Evolutionary conservation across 257 asterid genomes (phyloP).

Genomic region (Przewalskia tangutica): DNA sequence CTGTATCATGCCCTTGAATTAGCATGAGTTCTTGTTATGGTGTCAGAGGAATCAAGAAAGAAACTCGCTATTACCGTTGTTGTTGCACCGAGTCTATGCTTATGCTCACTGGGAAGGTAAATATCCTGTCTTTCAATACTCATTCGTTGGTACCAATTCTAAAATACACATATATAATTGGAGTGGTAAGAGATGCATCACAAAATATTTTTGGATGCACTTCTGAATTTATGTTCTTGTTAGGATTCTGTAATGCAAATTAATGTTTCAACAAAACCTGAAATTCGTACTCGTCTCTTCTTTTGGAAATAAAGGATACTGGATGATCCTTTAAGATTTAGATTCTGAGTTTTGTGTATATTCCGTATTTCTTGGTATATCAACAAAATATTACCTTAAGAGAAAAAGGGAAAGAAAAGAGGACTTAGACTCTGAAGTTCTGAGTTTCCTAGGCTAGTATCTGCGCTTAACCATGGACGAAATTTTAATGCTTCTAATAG

Average conservation of each 20-base stretch:
- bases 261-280: background rate
- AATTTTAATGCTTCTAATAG: background rate
- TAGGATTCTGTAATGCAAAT: background rate
- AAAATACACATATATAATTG: background rate
- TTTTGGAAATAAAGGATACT: too few relatives aligned
- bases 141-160: background rate
- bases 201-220: background rate
- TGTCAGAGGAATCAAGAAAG: conserved; percentile 6
- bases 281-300: too few relatives aligned
- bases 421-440: background rate
- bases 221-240: background rate
- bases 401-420: too few relatives aligned
- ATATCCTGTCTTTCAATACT: background rate
- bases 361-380: background rate
- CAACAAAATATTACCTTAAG: background rate
- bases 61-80: conserved; percentile 11
- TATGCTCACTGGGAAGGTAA: conserved; percentile 34
- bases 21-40: conserved; percentile 26
- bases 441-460: background rate
- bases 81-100: conserved; percentile 9
- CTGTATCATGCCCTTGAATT: conserved; percentile 50
- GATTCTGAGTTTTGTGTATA: background rate
- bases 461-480: background rate
- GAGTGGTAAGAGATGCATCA: background rate
- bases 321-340: background rate